Base-by-base conservation (phyloP, 768 basidiomycete genomes). In the Cantharellus cinnabarinus region DNA sequence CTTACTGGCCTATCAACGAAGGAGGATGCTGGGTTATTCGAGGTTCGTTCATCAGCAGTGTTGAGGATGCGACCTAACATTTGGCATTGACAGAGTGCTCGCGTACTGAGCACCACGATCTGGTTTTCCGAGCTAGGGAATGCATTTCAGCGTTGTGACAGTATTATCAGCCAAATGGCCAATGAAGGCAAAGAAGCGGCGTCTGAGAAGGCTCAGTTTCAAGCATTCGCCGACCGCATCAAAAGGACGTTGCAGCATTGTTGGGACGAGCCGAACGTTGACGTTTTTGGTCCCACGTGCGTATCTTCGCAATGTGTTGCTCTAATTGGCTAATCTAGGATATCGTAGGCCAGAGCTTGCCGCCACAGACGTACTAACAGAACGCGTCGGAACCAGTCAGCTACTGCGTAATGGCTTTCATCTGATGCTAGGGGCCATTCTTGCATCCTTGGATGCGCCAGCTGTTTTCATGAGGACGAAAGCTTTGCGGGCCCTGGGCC, bases 391-490 rank as follows among this genome's bases (percentile, higher is more conserved):
- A 15, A 80, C 79, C 0, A 75, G 83, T 10, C 88, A 89, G 61
- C 78, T 75, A 42, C 72, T 95, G 54, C 80, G 79, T 59, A 81
- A 77, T 62, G 87, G 86, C 2, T 93, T 94, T 68, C 80, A 85
- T 50, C 82, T 87, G 0, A 86, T 97, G 58, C 71, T 98, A 7
- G 81, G 79, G 20, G 80, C 84, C 41, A 81, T 95, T 39, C 68
- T 98, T 20, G 71, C 75, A 58, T 80, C 89, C 2, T 75, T 94
- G 62, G 89, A 94, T 65, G 85, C 87, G 0, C 78, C 86, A 3
- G 79, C 82, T 2, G 90, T 98, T 37, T 89, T 87, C 65, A 86
- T 94, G 75, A 80, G 95, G 40, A 93, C 91, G 0, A 98, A 98
- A 68, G 94, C 94, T 0, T 73, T 99, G 39, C 78, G 85, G 57